Evolutionary conservation across 768 basidiomycete species (phyloP).

Genomic region (Rickenella mellea): DNA sequence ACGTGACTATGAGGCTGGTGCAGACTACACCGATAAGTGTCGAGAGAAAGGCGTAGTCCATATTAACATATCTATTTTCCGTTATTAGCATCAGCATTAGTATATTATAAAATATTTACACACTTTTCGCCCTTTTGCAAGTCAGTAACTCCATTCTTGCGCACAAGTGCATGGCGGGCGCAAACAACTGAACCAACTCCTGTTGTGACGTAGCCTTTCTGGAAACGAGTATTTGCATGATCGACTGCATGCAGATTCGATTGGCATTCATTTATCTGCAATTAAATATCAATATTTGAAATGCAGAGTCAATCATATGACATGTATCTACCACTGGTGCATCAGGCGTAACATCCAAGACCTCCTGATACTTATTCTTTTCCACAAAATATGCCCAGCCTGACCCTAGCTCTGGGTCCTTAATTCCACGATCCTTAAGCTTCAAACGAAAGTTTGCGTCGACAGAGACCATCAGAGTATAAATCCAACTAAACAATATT

Average conservation of each 20-base stretch:
- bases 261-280: slow-evolving; percentile 7
- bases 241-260: slow-evolving; percentile 9
- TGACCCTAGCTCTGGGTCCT: slow-evolving; percentile 15
- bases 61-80: slow-evolving; percentile 16
- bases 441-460: slow-evolving; percentile 22
- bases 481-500: slow-evolving; percentile 13
- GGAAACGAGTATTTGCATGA: slow-evolving; percentile 5
- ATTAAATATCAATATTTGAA: slow-evolving; percentile 1
- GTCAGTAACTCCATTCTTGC: slow-evolving; percentile 18
- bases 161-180: slow-evolving; percentile 22
- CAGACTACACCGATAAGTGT: slow-evolving; percentile 5
- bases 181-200: neutral
- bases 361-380: slow-evolving; percentile 10
- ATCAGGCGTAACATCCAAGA: slow-evolving; percentile 5
- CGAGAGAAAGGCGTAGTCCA: slow-evolving; percentile 19
- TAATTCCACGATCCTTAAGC: neutral
- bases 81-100: neutral
- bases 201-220: neutral
- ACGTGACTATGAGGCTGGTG: slow-evolving; percentile 11
- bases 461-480: slow-evolving; percentile 14
- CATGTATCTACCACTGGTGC: slow-evolving; percentile 14
- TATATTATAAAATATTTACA: no score
- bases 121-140: slow-evolving; percentile 25
- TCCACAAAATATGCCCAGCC: slow-evolving; percentile 20
- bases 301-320: no score